Base-by-base conservation (phyloP, 305 asterid genomes). In the Fraxinus angustifolia region DNA sequence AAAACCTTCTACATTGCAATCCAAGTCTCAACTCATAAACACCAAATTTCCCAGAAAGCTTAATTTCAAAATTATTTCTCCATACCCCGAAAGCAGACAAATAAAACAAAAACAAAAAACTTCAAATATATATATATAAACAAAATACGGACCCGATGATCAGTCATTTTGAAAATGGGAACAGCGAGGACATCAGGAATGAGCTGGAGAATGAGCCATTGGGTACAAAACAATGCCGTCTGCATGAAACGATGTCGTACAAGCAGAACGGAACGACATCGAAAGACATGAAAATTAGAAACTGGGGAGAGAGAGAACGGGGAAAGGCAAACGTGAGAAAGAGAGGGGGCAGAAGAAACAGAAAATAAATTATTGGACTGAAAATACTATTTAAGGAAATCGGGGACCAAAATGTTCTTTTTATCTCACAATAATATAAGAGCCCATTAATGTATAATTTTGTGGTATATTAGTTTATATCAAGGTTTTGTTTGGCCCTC, bases 81-180 rank as follows among this genome's bases (percentile, higher is more conserved):
- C 45, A 71, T 16, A 60, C 33, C 10, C 50, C 14, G 14, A 68
- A 76, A 5, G 40, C 48, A 74, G 62, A n/a, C 19, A 11, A 73
- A 56, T 53, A 26, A 5, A 26, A 45, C 12, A 72, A 30, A 16
- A 38, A 19, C 2, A 16, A 70, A 40, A 35, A 58, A 3, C 12
- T 35, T 0, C 1, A 8, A 40, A 71, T 75, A 68, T 53, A 17
- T 19, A 21, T 38, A 38, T 8, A 23, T 8, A 28, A 58, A 16
- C 3, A 26, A 75, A 40, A 80, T 5, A 45, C 70, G 79, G 73
- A 92, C 97, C 95, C 89, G 87, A 42, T 81, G 95, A 89, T 88
- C 92, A 86, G 90, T 89, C 97, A 91, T 91, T 73, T 84, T 87
- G 88, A 81, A 81, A 85, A 84, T 62, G 90, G 86, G 60, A 82